A percentile compares a stretch with the other conserved stretches of the same genome.
Evolutionary conservation across 106 monocot species (phyloP).

Genomic region (Amphibolis antarctica): DNA sequence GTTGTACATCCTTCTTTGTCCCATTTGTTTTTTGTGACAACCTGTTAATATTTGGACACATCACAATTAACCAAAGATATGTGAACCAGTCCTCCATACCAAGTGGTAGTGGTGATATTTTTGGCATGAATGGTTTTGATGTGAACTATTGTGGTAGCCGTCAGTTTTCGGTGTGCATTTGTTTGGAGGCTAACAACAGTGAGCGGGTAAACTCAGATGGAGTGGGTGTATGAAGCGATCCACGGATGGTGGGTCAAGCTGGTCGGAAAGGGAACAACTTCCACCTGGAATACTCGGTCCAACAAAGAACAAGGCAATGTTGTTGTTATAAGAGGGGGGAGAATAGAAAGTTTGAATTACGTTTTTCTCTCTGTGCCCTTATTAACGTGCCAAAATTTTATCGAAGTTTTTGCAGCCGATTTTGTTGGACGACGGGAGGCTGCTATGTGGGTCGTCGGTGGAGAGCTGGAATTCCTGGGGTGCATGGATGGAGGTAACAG

Average conservation of each 20-base stretch:
- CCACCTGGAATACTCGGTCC: constrained; percentile 89
- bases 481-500: constrained; percentile 80
- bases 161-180: too few species aligned
- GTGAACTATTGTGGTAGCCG: too few species aligned
- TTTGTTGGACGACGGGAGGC: constrained; percentile 56
- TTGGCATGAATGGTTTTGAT: too few species aligned
- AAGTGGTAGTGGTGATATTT: too few species aligned
- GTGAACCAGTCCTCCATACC: too few species aligned
- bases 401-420: constrained; percentile 38
- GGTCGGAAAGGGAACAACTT: constrained; percentile 76
- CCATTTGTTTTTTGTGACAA: too few species aligned
- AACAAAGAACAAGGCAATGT: constrained; percentile 84
- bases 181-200: background rate
- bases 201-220: constrained; percentile 40
- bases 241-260: constrained; percentile 52
- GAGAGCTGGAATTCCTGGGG: constrained; percentile 99
- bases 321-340: too few species aligned
- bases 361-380: too few species aligned
- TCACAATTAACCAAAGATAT: too few species aligned
- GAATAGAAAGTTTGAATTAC: too few species aligned
- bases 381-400: background rate
- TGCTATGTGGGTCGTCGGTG: constrained; percentile 89
- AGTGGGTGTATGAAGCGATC: constrained; percentile 80
- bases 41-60: too few species aligned
- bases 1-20: too few species aligned